Evolutionary conservation across 345 rosid genomes (phyloP).

Genomic region (Murraya koenigii): DNA sequence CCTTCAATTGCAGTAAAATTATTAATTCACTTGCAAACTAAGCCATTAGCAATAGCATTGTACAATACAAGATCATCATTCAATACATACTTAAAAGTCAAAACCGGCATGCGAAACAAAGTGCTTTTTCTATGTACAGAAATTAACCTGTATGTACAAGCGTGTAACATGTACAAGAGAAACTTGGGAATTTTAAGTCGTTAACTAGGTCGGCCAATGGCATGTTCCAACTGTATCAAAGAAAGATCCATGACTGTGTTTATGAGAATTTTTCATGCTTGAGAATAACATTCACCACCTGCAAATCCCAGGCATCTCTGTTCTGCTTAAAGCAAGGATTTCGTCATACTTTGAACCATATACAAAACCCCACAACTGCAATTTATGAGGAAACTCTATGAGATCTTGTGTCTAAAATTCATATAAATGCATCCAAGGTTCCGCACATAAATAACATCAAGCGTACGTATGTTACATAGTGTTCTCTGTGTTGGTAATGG

Average conservation of each 20-base stretch:
- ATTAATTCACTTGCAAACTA: not conserved
- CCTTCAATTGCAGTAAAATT: too few relatives aligned
- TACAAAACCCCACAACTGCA: slow-evolving; percentile 94
- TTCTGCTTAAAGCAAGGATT: slow-evolving; percentile 63
- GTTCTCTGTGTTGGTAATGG: not conserved
- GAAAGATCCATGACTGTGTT: not conserved
- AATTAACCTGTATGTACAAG: slow-evolving; percentile 12
- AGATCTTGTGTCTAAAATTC: not conserved
- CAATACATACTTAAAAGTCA: slow-evolving; percentile 1
- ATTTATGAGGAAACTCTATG: not conserved
- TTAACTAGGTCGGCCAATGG: not conserved
- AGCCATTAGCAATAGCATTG: not conserved
- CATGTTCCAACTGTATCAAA: not conserved
- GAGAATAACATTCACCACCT: slow-evolving; percentile 47
- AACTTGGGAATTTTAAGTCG: not conserved
- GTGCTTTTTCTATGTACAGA: slow-evolving; percentile 14
- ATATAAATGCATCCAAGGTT: not conserved
- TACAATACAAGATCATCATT: not conserved
- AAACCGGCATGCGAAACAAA: not conserved
- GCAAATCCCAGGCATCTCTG: slow-evolving; percentile 68
- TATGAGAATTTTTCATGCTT: not conserved
- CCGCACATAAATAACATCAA: not conserved
- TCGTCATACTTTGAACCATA: slow-evolving; percentile 84
- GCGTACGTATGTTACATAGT: not conserved
- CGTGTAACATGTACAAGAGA: not conserved